Conservation (phyloP, 495 filamentous ascomycete species). For the Astrothelium macrocarpum region DNA sequence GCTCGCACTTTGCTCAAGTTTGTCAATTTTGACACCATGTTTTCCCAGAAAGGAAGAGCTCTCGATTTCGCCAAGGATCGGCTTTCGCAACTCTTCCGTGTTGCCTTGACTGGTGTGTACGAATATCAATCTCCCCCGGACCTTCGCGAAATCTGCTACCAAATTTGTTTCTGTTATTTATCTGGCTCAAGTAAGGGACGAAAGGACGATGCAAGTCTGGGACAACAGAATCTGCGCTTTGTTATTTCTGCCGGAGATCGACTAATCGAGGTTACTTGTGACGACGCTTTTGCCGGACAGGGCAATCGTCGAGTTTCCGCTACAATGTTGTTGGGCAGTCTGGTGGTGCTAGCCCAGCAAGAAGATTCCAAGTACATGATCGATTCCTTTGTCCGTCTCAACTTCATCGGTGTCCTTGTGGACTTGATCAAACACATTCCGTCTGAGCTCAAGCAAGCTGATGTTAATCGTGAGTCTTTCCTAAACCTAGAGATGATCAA, state of each 20-base stretch:
- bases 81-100: slow-evolving; percentile 81
- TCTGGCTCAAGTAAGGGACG: slow-evolving; percentile 54
- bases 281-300: slow-evolving; percentile 84
- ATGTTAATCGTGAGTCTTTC: slow-evolving; percentile 40
- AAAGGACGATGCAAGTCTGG: slow-evolving; percentile 35
- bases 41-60: slow-evolving; percentile 33
- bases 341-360: slow-evolving; percentile 52
- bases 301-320: slow-evolving; percentile 72
- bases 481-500: not conserved
- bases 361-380: slow-evolving; percentile 60
- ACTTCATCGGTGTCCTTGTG: slow-evolving; percentile 81
- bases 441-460: slow-evolving; percentile 48
- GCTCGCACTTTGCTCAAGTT: slow-evolving; percentile 67
- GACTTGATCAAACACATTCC: slow-evolving; percentile 69
- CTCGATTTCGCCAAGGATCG: slow-evolving; percentile 62
- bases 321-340: slow-evolving; percentile 62
- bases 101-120: slow-evolving; percentile 64
- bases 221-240: slow-evolving; percentile 58
- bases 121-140: slow-evolving; percentile 57
- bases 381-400: slow-evolving; percentile 69
- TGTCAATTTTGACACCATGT: slow-evolving; percentile 48
- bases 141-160: slow-evolving; percentile 75
- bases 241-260: slow-evolving; percentile 68
- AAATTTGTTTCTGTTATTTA: slow-evolving; percentile 77
- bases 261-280: slow-evolving; percentile 76